Percentiles rank a stretch among this genome's conserved stretches.
phyloP scores from a whole-genome alignment of 805 yeast species.

The Sugiyamaella lignohabitans region DNA sequence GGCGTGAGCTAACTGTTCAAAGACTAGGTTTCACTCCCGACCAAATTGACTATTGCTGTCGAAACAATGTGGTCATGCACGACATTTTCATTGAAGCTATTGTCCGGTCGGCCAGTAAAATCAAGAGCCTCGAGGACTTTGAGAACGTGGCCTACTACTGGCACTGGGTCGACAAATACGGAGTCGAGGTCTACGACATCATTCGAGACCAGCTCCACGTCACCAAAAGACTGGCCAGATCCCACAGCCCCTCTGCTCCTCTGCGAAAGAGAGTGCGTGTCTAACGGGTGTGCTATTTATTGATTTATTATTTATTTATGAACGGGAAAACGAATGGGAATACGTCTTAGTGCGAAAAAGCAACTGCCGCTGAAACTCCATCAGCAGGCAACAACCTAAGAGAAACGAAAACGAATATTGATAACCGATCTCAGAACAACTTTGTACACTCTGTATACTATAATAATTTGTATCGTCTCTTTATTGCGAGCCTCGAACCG shows the following conservation, averaged over 20 bases:
- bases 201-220: constrained; percentile 20
- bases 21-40: constrained; percentile 21
- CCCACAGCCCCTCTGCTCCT: background rate
- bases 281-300: background rate
- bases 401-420: too few species aligned
- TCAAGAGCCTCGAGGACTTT: constrained; percentile 23
- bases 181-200: constrained; percentile 24
- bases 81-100: constrained; percentile 29
- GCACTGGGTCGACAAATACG: constrained; percentile 28
- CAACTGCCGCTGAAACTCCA: too few species aligned
- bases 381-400: too few species aligned
- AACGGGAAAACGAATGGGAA: background rate
- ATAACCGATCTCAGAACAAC: too few species aligned
- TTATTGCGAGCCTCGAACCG: too few species aligned
- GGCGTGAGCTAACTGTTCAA: constrained; percentile 10
- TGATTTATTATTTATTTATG: background rate
- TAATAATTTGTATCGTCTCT: too few species aligned
- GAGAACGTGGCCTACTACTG: constrained; percentile 25
- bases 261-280: background rate
- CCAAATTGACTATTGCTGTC: constrained; percentile 24
- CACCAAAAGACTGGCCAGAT: constrained; percentile 15
- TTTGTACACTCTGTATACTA: too few species aligned
- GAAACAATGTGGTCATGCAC: constrained; percentile 27
- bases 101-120: constrained; percentile 22
- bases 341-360: too few species aligned